phyloP scores from a whole-genome alignment of 441 rosid genomes.

The Bruguiera hainesii region DNA sequence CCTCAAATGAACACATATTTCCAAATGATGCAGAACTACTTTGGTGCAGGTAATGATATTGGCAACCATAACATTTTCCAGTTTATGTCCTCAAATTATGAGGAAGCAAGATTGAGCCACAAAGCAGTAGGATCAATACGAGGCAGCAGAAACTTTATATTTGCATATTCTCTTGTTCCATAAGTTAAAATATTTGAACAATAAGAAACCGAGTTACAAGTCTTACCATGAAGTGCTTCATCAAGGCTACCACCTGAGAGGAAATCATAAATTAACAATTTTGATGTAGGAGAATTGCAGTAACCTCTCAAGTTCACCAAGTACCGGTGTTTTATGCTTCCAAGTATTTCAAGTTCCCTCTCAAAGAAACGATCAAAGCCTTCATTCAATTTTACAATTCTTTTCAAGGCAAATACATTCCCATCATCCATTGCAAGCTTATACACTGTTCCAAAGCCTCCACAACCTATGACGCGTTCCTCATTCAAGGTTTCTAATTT shows the following conservation, averaged over 20 bases:
- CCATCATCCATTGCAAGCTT: conserved; percentile 99
- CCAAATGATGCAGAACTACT: background rate
- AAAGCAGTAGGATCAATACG: background rate
- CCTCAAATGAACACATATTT: background rate
- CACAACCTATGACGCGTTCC: conserved; percentile 85
- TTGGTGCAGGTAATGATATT: background rate
- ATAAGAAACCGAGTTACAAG: conserved; percentile 2
- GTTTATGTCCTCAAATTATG: background rate
- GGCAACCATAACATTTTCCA: background rate
- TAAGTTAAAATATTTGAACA: background rate
- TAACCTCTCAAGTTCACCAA: conserved; percentile 96
- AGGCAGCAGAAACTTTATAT: background rate
- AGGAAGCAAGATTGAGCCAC: background rate
- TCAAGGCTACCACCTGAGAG: conserved; percentile 97
- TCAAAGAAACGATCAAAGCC: conserved; percentile 96
- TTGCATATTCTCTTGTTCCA: background rate
- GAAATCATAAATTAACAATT: conserved; percentile 84
- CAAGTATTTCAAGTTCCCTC: conserved; percentile 97
- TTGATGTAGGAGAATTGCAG: conserved; percentile 95
- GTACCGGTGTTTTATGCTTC: conserved; percentile 94
- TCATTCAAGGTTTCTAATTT: conserved; percentile 80
- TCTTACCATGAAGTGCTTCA: conserved; percentile 95
- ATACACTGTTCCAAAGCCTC: conserved; percentile 96
- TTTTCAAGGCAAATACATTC: conserved; percentile 80
- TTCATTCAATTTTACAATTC: conserved; percentile 83